Percentiles rank a stretch among this genome's conserved stretches.
Evolutionary conservation across 78 protist genomes (phyloP).

Genomic region (Salpingoeca rosetta): DNA sequence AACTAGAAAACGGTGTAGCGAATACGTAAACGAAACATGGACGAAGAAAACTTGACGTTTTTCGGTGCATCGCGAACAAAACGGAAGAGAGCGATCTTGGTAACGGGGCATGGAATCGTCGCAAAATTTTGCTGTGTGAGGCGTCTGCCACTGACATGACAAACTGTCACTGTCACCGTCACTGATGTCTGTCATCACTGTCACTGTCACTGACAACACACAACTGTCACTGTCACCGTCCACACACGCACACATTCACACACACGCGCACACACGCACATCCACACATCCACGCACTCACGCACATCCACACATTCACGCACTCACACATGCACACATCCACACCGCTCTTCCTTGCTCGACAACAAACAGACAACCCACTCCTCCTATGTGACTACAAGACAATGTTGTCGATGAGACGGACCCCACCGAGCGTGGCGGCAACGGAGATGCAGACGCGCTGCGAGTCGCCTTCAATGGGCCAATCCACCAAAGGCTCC

Average conservation of each 20-base stretch:
- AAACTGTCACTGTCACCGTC: background rate
- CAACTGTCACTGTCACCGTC: background rate
- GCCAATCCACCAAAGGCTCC: background rate
- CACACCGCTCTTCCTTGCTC: background rate
- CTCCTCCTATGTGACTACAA: no score
- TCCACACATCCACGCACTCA: background rate
- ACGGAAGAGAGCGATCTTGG: background rate
- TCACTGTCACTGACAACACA: background rate
- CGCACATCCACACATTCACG: background rate
- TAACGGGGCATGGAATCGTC: background rate
- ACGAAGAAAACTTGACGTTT: background rate
- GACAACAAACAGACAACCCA: background rate
- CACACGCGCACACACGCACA: constrained; percentile 2
- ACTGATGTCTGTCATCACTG: background rate
- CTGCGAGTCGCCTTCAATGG: background rate
- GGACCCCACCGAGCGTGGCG: constrained; percentile 5
- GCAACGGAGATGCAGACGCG: constrained; percentile 9
- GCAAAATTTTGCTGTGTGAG: background rate
- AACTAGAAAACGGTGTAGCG: background rate
- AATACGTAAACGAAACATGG: background rate
- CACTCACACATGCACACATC: background rate
- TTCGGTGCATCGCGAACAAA: background rate
- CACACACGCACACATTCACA: no score
- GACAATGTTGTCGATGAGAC: constrained; percentile 20
- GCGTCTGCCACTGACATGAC: background rate